phyloP scores from a whole-genome alignment of 2,329 filamentous ascomycete genomes.

The Cladosporium sp. region DNA sequence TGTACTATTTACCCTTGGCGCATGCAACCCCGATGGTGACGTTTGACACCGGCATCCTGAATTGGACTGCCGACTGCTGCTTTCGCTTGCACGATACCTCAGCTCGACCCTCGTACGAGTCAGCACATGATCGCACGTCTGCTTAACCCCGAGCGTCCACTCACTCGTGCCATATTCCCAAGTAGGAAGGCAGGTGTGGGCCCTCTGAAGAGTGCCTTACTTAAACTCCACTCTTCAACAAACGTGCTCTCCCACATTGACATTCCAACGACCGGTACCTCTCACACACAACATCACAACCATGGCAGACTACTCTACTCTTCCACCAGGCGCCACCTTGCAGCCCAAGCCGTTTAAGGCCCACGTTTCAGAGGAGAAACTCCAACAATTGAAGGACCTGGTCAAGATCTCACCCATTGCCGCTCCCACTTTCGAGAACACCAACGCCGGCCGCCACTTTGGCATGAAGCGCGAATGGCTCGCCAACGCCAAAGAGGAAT shows the following conservation, averaged over 20 bases:
- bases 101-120: neutral
- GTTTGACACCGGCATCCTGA: neutral
- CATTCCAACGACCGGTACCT: neutral
- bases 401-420: constrained; percentile 51
- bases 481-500: constrained; percentile 37
- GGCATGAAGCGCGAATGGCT: constrained; percentile 53
- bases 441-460: constrained; percentile 39
- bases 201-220: neutral
- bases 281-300: neutral
- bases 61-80: neutral
- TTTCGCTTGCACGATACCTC: neutral
- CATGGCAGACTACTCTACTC: constrained; percentile 28
- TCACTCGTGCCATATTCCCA: neutral
- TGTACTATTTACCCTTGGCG: neutral
- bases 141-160: constrained; percentile 2
- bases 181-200: neutral
- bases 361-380: constrained; percentile 44
- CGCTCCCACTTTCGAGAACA: constrained; percentile 52
- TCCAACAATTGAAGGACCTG: constrained; percentile 50
- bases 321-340: constrained; percentile 41
- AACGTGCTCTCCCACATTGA: neutral
- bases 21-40: neutral
- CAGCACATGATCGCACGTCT: neutral
- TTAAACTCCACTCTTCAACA: constrained; percentile 1
- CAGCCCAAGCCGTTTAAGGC: constrained; percentile 46